Evolutionary conservation across 352 stramenopile species (phyloP).

Genomic region (Hyaloperonospora arabidopsidis): DNA sequence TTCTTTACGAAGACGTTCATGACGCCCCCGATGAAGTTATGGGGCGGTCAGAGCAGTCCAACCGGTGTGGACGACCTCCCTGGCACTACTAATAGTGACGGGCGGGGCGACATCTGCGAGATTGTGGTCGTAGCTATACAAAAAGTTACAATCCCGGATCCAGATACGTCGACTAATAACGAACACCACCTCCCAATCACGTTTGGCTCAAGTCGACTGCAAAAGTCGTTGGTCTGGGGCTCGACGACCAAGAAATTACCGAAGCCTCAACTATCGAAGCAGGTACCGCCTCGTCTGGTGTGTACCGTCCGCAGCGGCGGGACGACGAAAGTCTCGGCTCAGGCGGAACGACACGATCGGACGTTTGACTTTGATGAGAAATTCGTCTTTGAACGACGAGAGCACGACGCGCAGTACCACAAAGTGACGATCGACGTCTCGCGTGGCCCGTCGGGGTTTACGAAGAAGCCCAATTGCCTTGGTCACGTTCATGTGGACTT

Average conservation of each 20-base stretch:
- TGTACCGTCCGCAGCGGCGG: slow-evolving; percentile 27
- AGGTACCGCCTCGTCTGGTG: slow-evolving; percentile 18
- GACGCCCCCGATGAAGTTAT: slow-evolving; percentile 21
- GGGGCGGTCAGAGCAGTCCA: slow-evolving; percentile 24
- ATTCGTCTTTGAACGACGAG: slow-evolving; percentile 34
- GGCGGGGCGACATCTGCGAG: slow-evolving; percentile 28
- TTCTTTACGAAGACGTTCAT: slow-evolving; percentile 34
- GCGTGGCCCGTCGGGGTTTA: slow-evolving; percentile 15
- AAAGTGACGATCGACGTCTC: slow-evolving; percentile 32
- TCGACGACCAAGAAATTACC: too few relatives aligned
- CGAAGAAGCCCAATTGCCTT: slow-evolving; percentile 19
- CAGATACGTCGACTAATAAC: neutral
- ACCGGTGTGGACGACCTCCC: slow-evolving; percentile 20
- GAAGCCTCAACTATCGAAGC: slow-evolving; percentile 12
- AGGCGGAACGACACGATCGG: slow-evolving; percentile 15
- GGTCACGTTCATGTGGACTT: slow-evolving; percentile 34
- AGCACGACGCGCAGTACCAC: slow-evolving; percentile 25
- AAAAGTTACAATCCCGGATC: slow-evolving; percentile 16
- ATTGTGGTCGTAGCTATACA: slow-evolving; percentile 37
- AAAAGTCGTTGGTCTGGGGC: slow-evolving; percentile 19
- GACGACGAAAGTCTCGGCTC: slow-evolving; percentile 24
- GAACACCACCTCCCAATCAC: slow-evolving; percentile 7
- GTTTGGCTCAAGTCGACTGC: slow-evolving; percentile 6
- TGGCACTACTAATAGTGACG: slow-evolving; percentile 10
- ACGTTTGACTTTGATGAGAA: slow-evolving; percentile 37